Evolutionary conservation across 2,329 filamentous ascomycete genomes (phyloP).

Genomic region (Hypoxylon sp.): DNA sequence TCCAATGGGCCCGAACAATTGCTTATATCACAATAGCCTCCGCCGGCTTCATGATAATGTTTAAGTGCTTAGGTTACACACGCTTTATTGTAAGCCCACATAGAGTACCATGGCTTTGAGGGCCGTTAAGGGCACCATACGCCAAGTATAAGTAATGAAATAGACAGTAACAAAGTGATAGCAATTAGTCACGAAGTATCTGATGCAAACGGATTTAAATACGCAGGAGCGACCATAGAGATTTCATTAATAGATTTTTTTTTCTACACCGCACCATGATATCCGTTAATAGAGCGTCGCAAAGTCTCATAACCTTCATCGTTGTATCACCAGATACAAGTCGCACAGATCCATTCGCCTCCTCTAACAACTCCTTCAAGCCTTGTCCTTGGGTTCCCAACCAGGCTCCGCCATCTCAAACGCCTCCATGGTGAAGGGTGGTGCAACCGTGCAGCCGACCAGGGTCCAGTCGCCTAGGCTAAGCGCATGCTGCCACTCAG

Average conservation of each 20-base stretch:
- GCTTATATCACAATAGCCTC: too few relatives aligned
- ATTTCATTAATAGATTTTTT: background rate
- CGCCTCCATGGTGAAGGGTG: slow-evolving; percentile 49
- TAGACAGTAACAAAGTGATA: background rate
- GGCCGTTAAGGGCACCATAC: background rate
- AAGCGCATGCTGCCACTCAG: slow-evolving; percentile 64
- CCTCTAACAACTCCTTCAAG: background rate
- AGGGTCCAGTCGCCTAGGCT: slow-evolving; percentile 65
- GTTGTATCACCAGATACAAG: background rate
- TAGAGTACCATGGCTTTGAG: background rate
- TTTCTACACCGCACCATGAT: background rate
- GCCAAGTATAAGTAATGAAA: background rate
- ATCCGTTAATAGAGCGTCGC: background rate
- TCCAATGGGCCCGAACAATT: too few relatives aligned
- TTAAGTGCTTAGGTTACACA: background rate
- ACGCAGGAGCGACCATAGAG: background rate
- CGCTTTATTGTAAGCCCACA: background rate
- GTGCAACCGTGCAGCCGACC: slow-evolving; percentile 56
- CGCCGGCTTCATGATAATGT: too few relatives aligned
- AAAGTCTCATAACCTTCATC: background rate
- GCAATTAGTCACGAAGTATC: background rate
- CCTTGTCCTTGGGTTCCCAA: slow-evolving; percentile 46
- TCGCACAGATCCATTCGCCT: background rate
- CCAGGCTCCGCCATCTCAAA: slow-evolving; percentile 51
- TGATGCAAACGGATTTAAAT: background rate